Base-by-base conservation (phyloP, 208 protist species). In the Trypanosomatidae sp. region DNA sequence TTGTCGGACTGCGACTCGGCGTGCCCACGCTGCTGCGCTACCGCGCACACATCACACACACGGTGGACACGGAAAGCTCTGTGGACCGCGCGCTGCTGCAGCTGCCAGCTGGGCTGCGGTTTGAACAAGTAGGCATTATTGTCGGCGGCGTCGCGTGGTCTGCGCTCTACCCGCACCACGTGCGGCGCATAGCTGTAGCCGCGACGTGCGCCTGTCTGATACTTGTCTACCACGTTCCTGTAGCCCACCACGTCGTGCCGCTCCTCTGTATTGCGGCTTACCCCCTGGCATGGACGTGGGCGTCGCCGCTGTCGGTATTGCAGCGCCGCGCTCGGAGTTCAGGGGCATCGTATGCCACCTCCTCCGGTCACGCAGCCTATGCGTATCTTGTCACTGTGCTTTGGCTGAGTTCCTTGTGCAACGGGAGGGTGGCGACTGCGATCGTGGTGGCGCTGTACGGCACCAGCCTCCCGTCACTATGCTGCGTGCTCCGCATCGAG, bases 341-440 rank as follows among this genome's bases (percentile, higher is more conserved):
- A n/a, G 22, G 6, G 22, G 3, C 6, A 10, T 28, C 44, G 7
- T n/a, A 50, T 30, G 25, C 59, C 39, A n/a, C 50, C 60, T 9
- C 71, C n/a, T 17, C 25, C 58, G 47, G 36, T 13, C 44, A 62
- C 22, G 41, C 41, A 6, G 25, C 71, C 33, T 86, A 86, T 33
- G 39, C 65, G 43, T 93, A 91, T 60, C 50, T 91, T 15, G 64
- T 83, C 0, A 50, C 78, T 28, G 81, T 87, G n/a, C 53, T 90
- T 4, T 93, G 89, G 89, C 62, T 76, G 39, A 74, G 56, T 25
- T 81, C 82, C 1, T 66, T 93, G 19, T 93, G 89, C 73, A 90
- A 87, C 76, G 85, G 82, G 25, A 70, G 80, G 25, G 71, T 81
- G 15, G 66, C 84, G 17, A 76, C 80, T 9, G 73, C 81, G 44